Evolutionary conservation across 176 grass and related monocot species (phyloP), one percentile per base, ranked within the genome.

Genomic region (Rhynchospora pubera): DNA sequence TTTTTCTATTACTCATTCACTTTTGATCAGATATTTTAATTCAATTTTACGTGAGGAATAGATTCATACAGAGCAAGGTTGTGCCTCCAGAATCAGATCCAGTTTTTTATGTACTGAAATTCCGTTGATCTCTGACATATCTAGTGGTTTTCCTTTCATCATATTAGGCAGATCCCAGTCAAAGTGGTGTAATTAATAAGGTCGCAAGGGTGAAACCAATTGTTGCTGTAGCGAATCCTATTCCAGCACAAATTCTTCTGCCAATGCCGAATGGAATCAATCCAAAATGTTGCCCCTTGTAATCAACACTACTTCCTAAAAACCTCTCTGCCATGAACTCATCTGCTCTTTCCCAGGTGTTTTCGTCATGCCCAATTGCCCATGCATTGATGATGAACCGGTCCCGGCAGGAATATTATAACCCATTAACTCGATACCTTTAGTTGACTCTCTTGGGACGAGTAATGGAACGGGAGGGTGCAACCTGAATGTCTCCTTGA

Each of bases 211-310:
- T 28, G 75, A 91, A 51, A 72, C 88, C 60, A 50, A 59, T 58
- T 5, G 60, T 28, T 0, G 87, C 16, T 12, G 7, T 14, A 3
- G 85, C 80, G 28, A 94, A 91, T 9, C 72, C 78, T 0, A 83
- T 86, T 42, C 80, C 92, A 0, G 90, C 87, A 3, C 93, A 94
- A 14, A 73, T 85, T 23, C 93, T 84, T 51, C 93, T 82, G 5
- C 93, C 93, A 0, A 77, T 74, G 6, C 93, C 90, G 44, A 95
- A 95, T 12, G 93, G 86, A 23, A 92, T 81, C 7, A 85, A 87
- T 79, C 56, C 64, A 51, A 92, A 88, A 62, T 94, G 84, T 16
- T 80, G 73, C 2, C 85, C 87, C 0, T 2, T 84, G 76, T 75
- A 91, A 57, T 88, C 62, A 6, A n/a, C 48, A 12, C 28, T 11